A percentile compares a stretch with the other conserved stretches of the same genome.
These are phyloP conservation scores for Trametes elegans DNA, from an alignment of 768 basidiomycete genomes.

Conservation along the genomic window DNA sequence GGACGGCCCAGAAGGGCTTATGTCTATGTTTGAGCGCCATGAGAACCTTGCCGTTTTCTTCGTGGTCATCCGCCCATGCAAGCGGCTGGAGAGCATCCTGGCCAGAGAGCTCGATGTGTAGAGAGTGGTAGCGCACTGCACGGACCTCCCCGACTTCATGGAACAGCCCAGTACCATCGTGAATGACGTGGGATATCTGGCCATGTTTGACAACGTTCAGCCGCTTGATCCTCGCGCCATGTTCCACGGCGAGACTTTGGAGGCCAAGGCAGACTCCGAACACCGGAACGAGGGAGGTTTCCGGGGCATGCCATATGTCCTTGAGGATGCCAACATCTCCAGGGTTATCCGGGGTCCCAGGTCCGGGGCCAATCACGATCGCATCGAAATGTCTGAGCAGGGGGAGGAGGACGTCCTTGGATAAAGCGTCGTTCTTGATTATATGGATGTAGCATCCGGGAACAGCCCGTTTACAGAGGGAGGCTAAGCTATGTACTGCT, in stretches of 20 bases:
- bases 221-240: slow-evolving; percentile 58
- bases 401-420: slow-evolving; percentile 47
- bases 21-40: slow-evolving; percentile 69
- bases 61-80: slow-evolving; percentile 70
- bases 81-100: slow-evolving; percentile 56
- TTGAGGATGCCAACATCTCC: slow-evolving; percentile 68
- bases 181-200: slow-evolving; percentile 63
- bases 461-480: slow-evolving; percentile 62
- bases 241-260: slow-evolving; percentile 69
- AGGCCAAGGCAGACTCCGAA: slow-evolving; percentile 85
- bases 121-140: slow-evolving; percentile 80
- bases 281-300: slow-evolving; percentile 55
- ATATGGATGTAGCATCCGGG: slow-evolving; percentile 63
- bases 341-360: slow-evolving; percentile 66
- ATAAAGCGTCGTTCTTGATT: slow-evolving; percentile 68
- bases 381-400: slow-evolving; percentile 63
- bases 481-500: slow-evolving; percentile 54
- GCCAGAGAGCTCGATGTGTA: slow-evolving; percentile 54
- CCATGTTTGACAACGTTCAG: slow-evolving; percentile 76
- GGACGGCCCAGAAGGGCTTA: slow-evolving; percentile 83
- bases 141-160: slow-evolving; percentile 48
- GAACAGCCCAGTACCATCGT: slow-evolving; percentile 61
- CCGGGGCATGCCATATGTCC: slow-evolving; percentile 65
- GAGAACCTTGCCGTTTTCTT: slow-evolving; percentile 64
- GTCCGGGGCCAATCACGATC: slow-evolving; percentile 75